A percentile compares a stretch with the other conserved stretches of the same genome.
phyloP scores from a whole-genome alignment of 768 basidiomycete genomes.

The Stropharia rugosoannulata region DNA sequence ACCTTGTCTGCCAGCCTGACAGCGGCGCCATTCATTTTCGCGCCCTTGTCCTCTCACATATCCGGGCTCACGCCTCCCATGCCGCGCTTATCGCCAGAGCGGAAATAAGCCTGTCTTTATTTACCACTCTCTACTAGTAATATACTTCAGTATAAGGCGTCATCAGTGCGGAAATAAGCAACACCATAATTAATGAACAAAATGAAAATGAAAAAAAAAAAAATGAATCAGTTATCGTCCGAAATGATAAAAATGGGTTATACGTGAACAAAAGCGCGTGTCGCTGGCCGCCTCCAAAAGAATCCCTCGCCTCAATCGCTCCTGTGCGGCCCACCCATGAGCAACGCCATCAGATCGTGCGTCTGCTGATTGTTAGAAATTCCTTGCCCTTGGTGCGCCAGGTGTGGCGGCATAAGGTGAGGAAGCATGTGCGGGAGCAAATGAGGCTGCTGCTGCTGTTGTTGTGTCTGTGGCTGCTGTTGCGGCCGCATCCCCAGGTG shows the following conservation, averaged over 20 bases:
- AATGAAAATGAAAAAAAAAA: no score
- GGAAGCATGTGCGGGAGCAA: constrained; percentile 54
- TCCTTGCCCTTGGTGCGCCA: constrained; percentile 58
- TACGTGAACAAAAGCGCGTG: constrained; percentile 5
- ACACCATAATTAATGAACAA: constrained; percentile 12
- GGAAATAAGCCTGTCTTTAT: constrained; percentile 2
- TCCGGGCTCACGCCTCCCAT: background rate
- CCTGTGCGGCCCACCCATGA: constrained; percentile 75
- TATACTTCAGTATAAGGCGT: constrained; percentile 2
- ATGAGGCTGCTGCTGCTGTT: constrained; percentile 57
- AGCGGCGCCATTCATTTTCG: constrained; percentile 2
- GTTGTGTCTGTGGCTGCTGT: constrained; percentile 40
- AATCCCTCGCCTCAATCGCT: constrained; percentile 37
- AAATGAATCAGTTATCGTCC: constrained; percentile 11
- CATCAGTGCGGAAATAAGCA: constrained; percentile 13
- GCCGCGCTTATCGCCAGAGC: constrained; percentile 7
- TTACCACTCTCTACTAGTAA: background rate
- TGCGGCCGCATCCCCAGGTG: constrained; percentile 51
- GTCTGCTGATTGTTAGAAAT: constrained; percentile 53
- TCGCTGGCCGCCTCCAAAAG: background rate
- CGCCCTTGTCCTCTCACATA: background rate
- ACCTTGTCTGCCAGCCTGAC: constrained; percentile 5
- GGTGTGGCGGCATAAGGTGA: constrained; percentile 52
- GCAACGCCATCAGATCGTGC: constrained; percentile 80
- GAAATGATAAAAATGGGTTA: constrained; percentile 8